A percentile compares a stretch with the other conserved stretches of the same genome.
Conservation (phyloP, 225 moss, liverwort and hornwort genomes). For the Takakia lepidozioides region DNA sequence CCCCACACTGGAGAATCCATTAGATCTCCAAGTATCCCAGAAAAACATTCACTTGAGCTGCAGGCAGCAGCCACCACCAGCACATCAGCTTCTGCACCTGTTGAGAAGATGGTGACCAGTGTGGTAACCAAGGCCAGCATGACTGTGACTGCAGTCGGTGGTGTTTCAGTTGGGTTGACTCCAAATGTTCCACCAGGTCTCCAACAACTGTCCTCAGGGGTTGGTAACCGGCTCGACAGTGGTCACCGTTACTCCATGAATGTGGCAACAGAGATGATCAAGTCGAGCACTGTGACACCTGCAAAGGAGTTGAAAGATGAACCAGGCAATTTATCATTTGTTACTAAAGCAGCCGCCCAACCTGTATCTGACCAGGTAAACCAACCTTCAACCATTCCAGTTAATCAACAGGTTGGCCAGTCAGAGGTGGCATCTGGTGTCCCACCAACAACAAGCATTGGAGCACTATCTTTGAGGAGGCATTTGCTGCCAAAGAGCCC, state of each 20-base stretch:
- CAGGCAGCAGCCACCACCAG: slow-evolving; percentile 12
- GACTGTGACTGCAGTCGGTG: no score
- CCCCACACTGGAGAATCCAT: slow-evolving; percentile 40
- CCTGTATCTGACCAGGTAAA: slow-evolving; percentile 15
- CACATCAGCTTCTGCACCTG: slow-evolving; percentile 21
- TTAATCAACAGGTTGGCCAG: slow-evolving; percentile 10
- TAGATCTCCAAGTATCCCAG: slow-evolving; percentile 30
- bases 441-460: slow-evolving; percentile 24
- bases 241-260: slow-evolving; percentile 11
- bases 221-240: slow-evolving; percentile 36
- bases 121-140: no score
- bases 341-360: slow-evolving; percentile 18
- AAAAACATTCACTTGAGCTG: slow-evolving; percentile 41
- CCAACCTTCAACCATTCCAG: slow-evolving; percentile 19
- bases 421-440: slow-evolving; percentile 17
- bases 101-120: slow-evolving; percentile 31
- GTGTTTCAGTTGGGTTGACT: no score
- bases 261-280: slow-evolving; percentile 32
- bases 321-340: slow-evolving; percentile 9
- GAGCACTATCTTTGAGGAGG: slow-evolving; percentile 59
- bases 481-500: slow-evolving; percentile 61
- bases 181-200: slow-evolving; percentile 45
- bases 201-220: slow-evolving; percentile 30
- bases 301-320: slow-evolving; percentile 32
- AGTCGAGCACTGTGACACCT: slow-evolving; percentile 27